These are phyloP conservation scores for Venustampulla echinocandica DNA, from an alignment of 495 filamentous ascomycete genomes.

Conservation along the genomic window DNA sequence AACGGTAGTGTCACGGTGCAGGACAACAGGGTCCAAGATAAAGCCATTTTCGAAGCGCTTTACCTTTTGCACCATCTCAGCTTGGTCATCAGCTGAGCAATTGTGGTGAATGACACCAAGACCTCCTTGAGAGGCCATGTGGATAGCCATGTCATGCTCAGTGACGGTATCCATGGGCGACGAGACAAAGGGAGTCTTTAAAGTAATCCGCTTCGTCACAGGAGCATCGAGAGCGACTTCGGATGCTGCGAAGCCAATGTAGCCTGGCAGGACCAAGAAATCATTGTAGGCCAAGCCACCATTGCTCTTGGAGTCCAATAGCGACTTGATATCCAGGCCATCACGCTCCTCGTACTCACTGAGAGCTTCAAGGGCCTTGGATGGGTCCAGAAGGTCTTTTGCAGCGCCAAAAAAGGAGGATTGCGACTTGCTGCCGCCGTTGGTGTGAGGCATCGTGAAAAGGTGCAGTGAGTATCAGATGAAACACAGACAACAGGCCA, in stretches of 20 bases:
- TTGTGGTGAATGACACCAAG: conserved; percentile 99
- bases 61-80: conserved; percentile 98
- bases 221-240: conserved; percentile 83
- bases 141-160: conserved; percentile 97
- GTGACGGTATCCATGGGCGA: conserved; percentile 99
- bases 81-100: conserved; percentile 88
- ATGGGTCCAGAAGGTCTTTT: conserved; percentile 39
- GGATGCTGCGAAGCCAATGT: conserved; percentile 77
- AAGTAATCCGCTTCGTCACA: conserved; percentile 82
- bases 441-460: conserved; percentile 58
- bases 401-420: conserved; percentile 26
- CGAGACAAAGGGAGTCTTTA: conserved; percentile 92
- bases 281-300: conserved; percentile 81
- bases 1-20: conserved; percentile 79
- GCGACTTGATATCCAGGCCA: conserved; percentile 72
- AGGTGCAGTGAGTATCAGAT: conserved; percentile 7
- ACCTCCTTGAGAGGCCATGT: conserved; percentile 95
- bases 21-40: conserved; percentile 91
- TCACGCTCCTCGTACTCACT: conserved; percentile 65
- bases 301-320: conserved; percentile 78
- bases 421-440: conserved; percentile 42
- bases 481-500: conserved; percentile 6
- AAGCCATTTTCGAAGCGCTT: conserved; percentile 99
- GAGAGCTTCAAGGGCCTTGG: conserved; percentile 68
- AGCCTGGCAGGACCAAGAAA: conserved; percentile 50